Evolutionary conservation across 1,284 basidiomycete species (phyloP), one percentile per base, ranked within the genome.

Genomic region (Boletus semigastroideus): DNA sequence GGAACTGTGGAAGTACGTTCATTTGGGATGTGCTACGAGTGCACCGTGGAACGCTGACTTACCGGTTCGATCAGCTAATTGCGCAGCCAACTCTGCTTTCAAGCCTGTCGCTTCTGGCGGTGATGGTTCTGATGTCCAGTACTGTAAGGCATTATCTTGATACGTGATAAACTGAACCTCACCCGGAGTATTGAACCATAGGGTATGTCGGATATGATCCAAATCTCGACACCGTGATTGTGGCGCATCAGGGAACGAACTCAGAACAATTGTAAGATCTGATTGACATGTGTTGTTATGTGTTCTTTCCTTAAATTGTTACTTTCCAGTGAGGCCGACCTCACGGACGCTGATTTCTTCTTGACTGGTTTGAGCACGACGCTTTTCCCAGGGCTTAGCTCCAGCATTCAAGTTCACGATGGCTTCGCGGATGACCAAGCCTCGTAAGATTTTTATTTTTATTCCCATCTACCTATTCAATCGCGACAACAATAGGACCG

Each of bases 51-150:
- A 42, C 14, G 25, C 39, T 49, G 20, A 54, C n/a, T 28, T 13
- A 13, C 16, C 7, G 37, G 16, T 28, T 44, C 1, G 43, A 42
- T 4, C 31, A 84, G 83, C 69, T 4, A 77, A 78, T 55, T 88
- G 85, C 56, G 47, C 75, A 16, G 80, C 77, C 7, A 86, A 84
- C 59, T 67, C 81, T 1, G 64, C 60, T 6, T 87, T 87, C 56
- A 51, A 75, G 25, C 80, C 83, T 1, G 67, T 81, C 9, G 85
- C 83, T 8, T 77, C 83, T 7, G 86, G 86, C 36, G 86, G 86
- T 2, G 72, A 87, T 55, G 83, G 83, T 3, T 60, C 65, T 25
- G 55, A 55, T 7, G 65, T 75, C 3, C 86, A 86, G 59, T 84
- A 71, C 55, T 79, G 76, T 77, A 42, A 62, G 72, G 10, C 5